phyloP scores from a whole-genome alignment of 1,139 yeast genomes.

The Kurtzmaniella natalensis region DNA sequence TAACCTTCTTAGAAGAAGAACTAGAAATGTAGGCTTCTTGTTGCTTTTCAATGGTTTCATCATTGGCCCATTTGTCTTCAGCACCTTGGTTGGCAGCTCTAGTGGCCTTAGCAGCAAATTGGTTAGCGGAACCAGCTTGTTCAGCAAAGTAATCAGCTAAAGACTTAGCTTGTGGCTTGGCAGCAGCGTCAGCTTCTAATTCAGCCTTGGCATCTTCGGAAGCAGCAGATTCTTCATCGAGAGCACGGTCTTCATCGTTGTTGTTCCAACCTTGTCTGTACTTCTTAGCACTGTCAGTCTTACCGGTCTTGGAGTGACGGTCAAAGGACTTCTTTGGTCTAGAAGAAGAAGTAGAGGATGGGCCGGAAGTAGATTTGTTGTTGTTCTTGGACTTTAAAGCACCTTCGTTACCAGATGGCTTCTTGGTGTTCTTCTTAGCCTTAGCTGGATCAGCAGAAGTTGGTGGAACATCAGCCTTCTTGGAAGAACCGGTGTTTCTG shows the following conservation, averaged over 20 bases:
- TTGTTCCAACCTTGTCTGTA: slow-evolving; percentile 73
- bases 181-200: slow-evolving; percentile 34
- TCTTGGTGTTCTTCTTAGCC: slow-evolving; percentile 70
- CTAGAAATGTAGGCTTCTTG: slow-evolving; percentile 54
- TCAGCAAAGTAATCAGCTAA: slow-evolving; percentile 72
- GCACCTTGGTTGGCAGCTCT: slow-evolving; percentile 61
- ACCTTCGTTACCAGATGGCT: slow-evolving; percentile 83
- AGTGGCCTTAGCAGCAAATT: slow-evolving; percentile 35
- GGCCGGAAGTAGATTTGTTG: slow-evolving; percentile 67
- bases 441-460: slow-evolving; percentile 75
- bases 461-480: slow-evolving; percentile 85
- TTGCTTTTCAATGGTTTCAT: slow-evolving; percentile 59
- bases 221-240: slow-evolving; percentile 61
- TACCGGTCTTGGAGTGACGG: slow-evolving; percentile 83
- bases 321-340: slow-evolving; percentile 65
- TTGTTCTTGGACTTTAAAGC: slow-evolving; percentile 73
- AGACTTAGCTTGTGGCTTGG: slow-evolving; percentile 51
- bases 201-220: slow-evolving; percentile 56
- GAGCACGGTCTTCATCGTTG: slow-evolving; percentile 61
- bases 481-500: slow-evolving; percentile 79
- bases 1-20: slow-evolving; percentile 55
- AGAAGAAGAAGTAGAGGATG: slow-evolving; percentile 48
- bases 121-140: slow-evolving; percentile 45
- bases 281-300: slow-evolving; percentile 82
- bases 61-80: slow-evolving; percentile 56